Evolutionary conservation across 306 rosid species (phyloP).

Genomic region (Inga leiocalycina): DNA sequence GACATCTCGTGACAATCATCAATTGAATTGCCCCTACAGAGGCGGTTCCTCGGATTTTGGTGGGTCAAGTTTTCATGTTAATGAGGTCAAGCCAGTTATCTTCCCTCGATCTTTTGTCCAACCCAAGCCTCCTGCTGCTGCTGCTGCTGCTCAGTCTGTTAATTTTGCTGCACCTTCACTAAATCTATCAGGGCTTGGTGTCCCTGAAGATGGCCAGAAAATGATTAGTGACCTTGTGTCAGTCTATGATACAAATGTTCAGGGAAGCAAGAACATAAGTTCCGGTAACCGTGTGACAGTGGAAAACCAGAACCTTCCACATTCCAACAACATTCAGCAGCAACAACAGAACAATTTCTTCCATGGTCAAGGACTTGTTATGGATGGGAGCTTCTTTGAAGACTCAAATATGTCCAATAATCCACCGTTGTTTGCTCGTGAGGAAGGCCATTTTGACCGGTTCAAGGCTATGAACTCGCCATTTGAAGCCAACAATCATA

Average conservation of each 20-base stretch:
- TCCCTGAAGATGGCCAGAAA: constrained; percentile 66
- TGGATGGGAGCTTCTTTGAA: constrained; percentile 55
- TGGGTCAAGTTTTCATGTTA: constrained; percentile 54
- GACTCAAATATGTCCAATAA: constrained; percentile 35
- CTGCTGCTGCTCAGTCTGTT: constrained; percentile 32
- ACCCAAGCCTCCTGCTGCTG: constrained; percentile 28
- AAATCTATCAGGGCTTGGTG: constrained; percentile 57
- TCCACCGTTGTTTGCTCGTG: constrained; percentile 38
- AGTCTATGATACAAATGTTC: constrained; percentile 54
- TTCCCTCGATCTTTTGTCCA: constrained; percentile 55
- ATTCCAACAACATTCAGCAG: constrained; percentile 37
- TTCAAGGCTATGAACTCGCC: constrained; percentile 53
- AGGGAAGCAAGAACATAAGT: constrained; percentile 41
- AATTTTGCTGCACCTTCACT: constrained; percentile 44
- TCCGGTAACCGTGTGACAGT: constrained; percentile 20
- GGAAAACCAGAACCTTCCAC: constrained; percentile 43
- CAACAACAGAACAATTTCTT: constrained; percentile 46
- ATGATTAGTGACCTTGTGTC: constrained; percentile 61
- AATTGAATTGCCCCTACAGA: constrained; percentile 52
- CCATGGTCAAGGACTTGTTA: constrained; percentile 41
- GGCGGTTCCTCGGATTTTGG: constrained; percentile 42
- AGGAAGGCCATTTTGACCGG: constrained; percentile 49
- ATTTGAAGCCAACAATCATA: constrained; percentile 48
- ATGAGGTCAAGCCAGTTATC: constrained; percentile 62
- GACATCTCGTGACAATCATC: constrained; percentile 65